phyloP scores from a whole-genome alignment of 345 rosid species.

The Sisymbrium irio region DNA sequence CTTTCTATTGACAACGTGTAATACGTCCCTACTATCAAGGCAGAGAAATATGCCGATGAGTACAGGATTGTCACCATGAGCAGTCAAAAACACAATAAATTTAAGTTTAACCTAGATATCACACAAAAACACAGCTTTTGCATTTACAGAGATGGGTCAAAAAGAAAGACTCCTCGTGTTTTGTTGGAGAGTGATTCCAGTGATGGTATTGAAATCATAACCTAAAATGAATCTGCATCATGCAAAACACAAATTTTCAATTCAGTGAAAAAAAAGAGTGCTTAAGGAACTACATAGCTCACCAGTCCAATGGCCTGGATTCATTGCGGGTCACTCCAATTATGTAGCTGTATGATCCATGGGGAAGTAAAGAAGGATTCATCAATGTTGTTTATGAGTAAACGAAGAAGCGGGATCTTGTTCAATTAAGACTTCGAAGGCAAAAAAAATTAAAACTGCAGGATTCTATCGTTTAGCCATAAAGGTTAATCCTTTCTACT shows the following conservation, averaged over 20 bases:
- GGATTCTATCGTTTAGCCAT: neutral
- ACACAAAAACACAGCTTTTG: constrained; percentile 4
- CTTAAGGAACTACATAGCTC: neutral
- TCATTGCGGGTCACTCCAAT: neutral
- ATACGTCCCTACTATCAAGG: no score
- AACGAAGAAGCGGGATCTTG: no score
- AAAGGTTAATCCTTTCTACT: neutral
- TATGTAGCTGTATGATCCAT: neutral
- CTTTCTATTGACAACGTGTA: no score
- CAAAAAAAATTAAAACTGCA: neutral
- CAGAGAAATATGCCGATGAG: neutral
- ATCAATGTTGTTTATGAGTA: neutral
- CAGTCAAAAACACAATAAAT: constrained; percentile 11
- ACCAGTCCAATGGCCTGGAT: neutral
- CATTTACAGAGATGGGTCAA: neutral
- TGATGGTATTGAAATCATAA: neutral
- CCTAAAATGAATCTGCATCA: neutral
- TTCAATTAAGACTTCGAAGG: neutral
- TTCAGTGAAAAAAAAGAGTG: neutral
- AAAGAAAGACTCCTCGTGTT: no score
- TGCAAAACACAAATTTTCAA: neutral
- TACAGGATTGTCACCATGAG: constrained; percentile 11
- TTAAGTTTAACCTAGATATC: neutral
- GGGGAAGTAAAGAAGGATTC: neutral
- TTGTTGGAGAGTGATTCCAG: neutral